phyloP scores from a whole-genome alignment of 2,329 filamentous ascomycete species.

The Penicillium sp. region DNA sequence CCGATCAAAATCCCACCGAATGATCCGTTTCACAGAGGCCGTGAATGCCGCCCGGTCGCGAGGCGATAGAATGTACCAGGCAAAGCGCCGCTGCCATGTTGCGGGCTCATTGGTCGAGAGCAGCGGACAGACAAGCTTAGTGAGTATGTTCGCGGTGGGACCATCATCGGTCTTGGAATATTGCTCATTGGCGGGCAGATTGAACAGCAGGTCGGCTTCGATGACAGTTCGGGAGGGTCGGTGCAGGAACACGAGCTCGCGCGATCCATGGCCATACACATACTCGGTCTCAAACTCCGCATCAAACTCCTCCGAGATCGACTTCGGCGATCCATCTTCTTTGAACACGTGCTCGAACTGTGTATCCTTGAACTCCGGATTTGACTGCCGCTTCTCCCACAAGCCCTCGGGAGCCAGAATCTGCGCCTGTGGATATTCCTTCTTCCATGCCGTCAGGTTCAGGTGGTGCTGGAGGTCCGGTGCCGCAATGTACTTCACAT shows the following conservation, averaged over 20 bases:
- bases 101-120: constrained; percentile 55
- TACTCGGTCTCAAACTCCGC: constrained; percentile 81
- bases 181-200: constrained; percentile 80
- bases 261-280: constrained; percentile 71
- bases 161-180: constrained; percentile 56
- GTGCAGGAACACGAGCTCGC: constrained; percentile 83
- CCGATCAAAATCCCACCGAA: constrained; percentile 74
- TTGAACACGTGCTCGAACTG: constrained; percentile 65
- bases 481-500: constrained; percentile 77
- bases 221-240: constrained; percentile 73
- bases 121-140: constrained; percentile 52
- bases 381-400: constrained; percentile 68
- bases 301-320: constrained; percentile 72
- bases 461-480: constrained; percentile 93
- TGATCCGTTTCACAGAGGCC: constrained; percentile 62
- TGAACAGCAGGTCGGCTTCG: constrained; percentile 87
- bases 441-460: constrained; percentile 78
- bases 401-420: constrained; percentile 79
- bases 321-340: constrained; percentile 45
- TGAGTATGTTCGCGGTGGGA: constrained; percentile 53
- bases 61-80: constrained; percentile 67
- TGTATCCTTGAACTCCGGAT: constrained; percentile 51
- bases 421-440: constrained; percentile 69
- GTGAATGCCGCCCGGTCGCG: constrained; percentile 64
- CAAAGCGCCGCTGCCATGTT: constrained; percentile 70